These are phyloP conservation scores for Datisca glomerata DNA, from an alignment of 306 rosid species.

Conservation along the genomic window DNA sequence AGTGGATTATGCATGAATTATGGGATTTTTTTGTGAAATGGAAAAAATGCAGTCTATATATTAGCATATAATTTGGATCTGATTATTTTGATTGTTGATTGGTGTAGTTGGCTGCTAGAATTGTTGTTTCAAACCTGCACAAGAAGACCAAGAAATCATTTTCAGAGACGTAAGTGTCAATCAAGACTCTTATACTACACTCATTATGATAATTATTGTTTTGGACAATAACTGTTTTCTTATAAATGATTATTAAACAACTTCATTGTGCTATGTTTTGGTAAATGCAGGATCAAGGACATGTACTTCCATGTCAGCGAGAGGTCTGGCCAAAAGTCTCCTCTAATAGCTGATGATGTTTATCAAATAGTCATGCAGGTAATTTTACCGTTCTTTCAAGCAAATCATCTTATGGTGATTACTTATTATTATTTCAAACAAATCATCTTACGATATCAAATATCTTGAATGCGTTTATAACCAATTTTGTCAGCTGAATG, in stretches of 20 bases:
- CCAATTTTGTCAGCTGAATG: too few relatives aligned
- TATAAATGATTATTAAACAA: neutral
- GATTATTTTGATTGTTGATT: too few relatives aligned
- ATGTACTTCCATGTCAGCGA: slow-evolving; percentile 54
- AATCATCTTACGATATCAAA: too few relatives aligned
- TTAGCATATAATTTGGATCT: too few relatives aligned
- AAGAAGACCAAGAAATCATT: slow-evolving; percentile 58
- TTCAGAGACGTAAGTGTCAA: slow-evolving; percentile 57
- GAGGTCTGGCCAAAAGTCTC: slow-evolving; percentile 62
- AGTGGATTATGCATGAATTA: neutral
- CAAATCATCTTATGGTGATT: neutral
- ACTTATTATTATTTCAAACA: too few relatives aligned
- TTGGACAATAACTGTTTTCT: neutral
- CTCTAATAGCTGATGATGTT: slow-evolving; percentile 69
- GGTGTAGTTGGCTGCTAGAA: slow-evolving; percentile 87
- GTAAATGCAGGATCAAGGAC: slow-evolving; percentile 32
- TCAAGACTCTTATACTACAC: rapidly evolving
- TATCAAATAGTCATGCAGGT: slow-evolving; percentile 73
- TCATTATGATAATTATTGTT: neutral
- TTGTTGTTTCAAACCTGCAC: slow-evolving; percentile 67
- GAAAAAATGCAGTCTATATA: too few relatives aligned
- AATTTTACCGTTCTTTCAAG: neutral
- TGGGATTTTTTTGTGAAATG: neutral
- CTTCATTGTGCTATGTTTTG: neutral
- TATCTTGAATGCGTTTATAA: too few relatives aligned